Evolutionary conservation across 2,329 filamentous ascomycete genomes (phyloP).

Genomic region (Cladophialophora yegresii): DNA sequence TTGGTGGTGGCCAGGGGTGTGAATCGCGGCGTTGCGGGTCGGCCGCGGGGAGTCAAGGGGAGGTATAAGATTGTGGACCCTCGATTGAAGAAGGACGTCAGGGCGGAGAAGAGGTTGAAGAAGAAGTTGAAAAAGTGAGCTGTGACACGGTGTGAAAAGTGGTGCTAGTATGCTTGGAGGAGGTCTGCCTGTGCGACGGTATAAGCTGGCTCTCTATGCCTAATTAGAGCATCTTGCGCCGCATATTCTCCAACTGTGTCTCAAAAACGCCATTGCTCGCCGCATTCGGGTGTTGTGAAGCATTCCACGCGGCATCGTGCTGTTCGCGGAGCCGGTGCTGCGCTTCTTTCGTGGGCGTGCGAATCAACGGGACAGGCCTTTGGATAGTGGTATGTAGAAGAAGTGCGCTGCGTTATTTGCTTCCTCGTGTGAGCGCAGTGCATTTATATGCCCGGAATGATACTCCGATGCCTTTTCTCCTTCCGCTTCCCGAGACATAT

Average conservation of each 20-base stretch:
- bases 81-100: conserved; percentile 92
- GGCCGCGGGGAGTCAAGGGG: conserved; percentile 89
- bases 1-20: conserved; percentile 83
- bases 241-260: background rate
- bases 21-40: conserved; percentile 81
- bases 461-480: too few species aligned
- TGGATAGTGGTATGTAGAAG: background rate
- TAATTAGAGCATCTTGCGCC: background rate
- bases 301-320: background rate
- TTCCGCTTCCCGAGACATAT: background rate
- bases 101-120: conserved; percentile 76
- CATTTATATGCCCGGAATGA: background rate
- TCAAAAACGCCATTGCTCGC: background rate
- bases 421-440: background rate
- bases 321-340: background rate
- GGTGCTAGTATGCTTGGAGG: background rate
- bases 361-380: background rate
- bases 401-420: background rate
- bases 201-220: background rate
- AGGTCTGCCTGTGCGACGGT: background rate
- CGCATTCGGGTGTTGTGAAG: background rate
- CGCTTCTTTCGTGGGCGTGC: background rate
- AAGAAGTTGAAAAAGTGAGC: conserved; percentile 65
- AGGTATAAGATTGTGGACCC: conserved; percentile 97
- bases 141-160: too few species aligned